phyloP scores from a whole-genome alignment of 345 rosid genomes.

The Salix koriyanagi region DNA sequence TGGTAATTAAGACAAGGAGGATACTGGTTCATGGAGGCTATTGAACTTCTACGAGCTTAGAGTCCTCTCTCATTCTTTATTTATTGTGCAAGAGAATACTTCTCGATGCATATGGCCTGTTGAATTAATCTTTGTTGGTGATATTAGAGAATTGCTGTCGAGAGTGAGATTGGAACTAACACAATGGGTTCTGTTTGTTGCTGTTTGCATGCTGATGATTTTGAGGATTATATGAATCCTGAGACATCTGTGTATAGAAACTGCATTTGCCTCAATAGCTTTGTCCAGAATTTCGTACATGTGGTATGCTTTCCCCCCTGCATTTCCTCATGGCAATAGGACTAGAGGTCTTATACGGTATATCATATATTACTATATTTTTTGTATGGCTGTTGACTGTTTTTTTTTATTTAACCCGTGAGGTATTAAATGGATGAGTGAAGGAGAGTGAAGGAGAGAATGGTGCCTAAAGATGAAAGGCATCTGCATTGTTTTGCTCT shows the following conservation, averaged over 20 bases:
- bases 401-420: neutral
- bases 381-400: neutral
- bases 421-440: neutral
- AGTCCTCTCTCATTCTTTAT: slow-evolving; percentile 41
- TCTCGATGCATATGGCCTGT: slow-evolving; percentile 18
- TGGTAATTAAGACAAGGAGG: slow-evolving; percentile 40
- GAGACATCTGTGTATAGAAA: slow-evolving; percentile 66
- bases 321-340: slow-evolving; percentile 1
- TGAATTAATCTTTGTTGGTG: slow-evolving; percentile 13
- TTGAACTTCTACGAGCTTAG: slow-evolving; percentile 52
- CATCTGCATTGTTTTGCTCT: neutral
- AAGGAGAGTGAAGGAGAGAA: neutral
- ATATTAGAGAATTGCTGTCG: slow-evolving; percentile 14
- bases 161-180: slow-evolving; percentile 31
- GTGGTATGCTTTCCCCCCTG: slow-evolving; percentile 42
- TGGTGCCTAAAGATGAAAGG: neutral
- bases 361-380: neutral
- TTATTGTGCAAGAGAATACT: neutral
- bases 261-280: slow-evolving; percentile 75
- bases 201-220: slow-evolving; percentile 64
- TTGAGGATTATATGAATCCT: slow-evolving; percentile 76
- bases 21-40: slow-evolving; percentile 45
- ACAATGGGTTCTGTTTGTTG: slow-evolving; percentile 89
- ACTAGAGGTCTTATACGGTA: neutral
- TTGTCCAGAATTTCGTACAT: slow-evolving; percentile 64